Evolutionary conservation across 805 yeast genomes (phyloP), one percentile per base, ranked within the genome.

Genomic region (Yamadazyma takamatsuzukensis): DNA sequence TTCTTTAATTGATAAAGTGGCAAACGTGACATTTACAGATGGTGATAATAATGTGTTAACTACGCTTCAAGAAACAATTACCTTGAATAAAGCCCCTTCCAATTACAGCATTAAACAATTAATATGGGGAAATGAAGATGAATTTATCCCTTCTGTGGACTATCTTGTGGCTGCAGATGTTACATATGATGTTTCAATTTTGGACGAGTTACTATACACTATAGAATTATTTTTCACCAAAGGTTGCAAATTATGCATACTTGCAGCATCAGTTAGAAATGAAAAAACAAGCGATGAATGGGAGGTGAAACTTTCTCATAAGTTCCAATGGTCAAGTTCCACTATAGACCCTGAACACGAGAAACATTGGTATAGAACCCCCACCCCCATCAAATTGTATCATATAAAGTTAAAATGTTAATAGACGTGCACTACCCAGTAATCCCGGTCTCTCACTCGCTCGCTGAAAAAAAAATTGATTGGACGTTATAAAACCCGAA

Each of bases 101-200:
- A 12, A 27, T 7, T 29, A 30, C 16, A 16, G 25, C 3, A 27
- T 32, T 7, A 11, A 64, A 25, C 72, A 64, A 25, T 56, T 72
- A 22, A 44, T 78, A 5, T 73, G 85, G 80, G 88, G 95, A 73
- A n/a, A n/a, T n/a, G 35, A 54, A 4, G 59, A 59, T 23, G 33
- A 46, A 4, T 46, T 48, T 6, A 47, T 70, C 1, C 33, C 33
- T 4, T 74, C 74, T 2, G 48, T 27, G 3, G 78, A 80, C 45
- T 54, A 79, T 1, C 59, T 87, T 0, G 49, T 86, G 3, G 96
- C 89, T 0, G 93, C 96, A 0, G 97, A 89, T 55, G 86, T 89
- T 10, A 86, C 96, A 0, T 89, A 84, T 55, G 97, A 89, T 48
- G 52, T 76, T 2, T 59, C 71, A 3, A 65, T 78, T 3, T 66